Base-by-base conservation (phyloP, 139 green algal genomes). In the Coccomyxa sp. region DNA sequence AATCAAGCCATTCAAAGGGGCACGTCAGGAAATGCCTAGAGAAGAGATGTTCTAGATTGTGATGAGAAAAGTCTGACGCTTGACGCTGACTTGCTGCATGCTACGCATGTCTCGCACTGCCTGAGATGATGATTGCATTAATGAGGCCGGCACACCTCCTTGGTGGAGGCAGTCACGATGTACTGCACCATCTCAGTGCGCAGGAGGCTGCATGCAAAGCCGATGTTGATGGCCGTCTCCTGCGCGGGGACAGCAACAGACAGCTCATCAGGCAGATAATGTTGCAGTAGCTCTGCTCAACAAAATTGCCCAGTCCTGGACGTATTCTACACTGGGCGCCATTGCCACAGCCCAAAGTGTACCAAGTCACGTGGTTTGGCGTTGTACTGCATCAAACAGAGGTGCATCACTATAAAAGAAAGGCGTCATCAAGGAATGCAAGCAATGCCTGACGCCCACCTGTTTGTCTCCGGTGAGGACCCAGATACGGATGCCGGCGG, bases 191-290 rank as follows among this genome's bases (percentile, higher is more conserved):
- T 93, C 58, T 89, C 81, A 59, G 79, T 85, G 45, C 67, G 74
- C 77, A 94, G 88, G 81, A 94, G 87, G 84, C 80, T 87, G 88
- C 91, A 94, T 10, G 90, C 87, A 79, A 84, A 91, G 38, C 85
- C 91, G 30, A 94, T 92, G 86, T 93, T 93, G 85, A 94, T 92
- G 68, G 91, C 91, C 18, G 91, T 94, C 88, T 94, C 90, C 84
- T 88, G 81, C 67, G 66, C n/a, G n/a, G 51, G 51, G 23, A 10
- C 57, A 45, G 10, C 77, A 63, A 51, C 38, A 51, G 38, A 51
- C 7, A 51, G 38, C 38, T 51, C 38, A 51, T 3, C 38, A 51
- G 38, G 7, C 38, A 51, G 38, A 51, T 51, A 51, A 7, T 51
- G 3, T 51, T 51, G 38, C 38, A 51, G 38, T 51, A 51, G 38